Conservation (phyloP, 441 rosid species). For the Populus hybrid region DNA sequence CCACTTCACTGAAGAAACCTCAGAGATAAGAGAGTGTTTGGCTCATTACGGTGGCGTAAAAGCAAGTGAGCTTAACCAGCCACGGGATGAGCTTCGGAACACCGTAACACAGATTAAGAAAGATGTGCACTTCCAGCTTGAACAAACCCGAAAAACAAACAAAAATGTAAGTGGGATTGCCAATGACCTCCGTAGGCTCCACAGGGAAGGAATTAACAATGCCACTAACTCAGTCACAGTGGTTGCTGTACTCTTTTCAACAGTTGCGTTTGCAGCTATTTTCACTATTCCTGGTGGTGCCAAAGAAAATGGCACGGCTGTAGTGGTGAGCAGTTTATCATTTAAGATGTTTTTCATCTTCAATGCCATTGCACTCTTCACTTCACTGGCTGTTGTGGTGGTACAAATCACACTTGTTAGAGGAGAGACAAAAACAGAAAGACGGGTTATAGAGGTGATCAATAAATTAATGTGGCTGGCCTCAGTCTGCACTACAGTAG, state of each 20-base stretch:
- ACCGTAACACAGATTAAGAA: constrained; percentile 76
- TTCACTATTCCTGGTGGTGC: constrained; percentile 90
- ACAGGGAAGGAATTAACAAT: constrained; percentile 80
- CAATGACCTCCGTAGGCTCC: constrained; percentile 70
- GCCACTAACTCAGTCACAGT: constrained; percentile 91
- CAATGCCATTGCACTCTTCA: constrained; percentile 76
- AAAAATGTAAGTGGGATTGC: constrained; percentile 77
- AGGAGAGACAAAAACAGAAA: constrained; percentile 75
- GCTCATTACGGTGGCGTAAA: constrained; percentile 61
- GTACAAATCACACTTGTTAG: constrained; percentile 89
- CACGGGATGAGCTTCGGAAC: constrained; percentile 70
- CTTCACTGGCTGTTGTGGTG: constrained; percentile 84
- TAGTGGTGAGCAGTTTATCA: constrained; percentile 36
- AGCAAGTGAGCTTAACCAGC: constrained; percentile 76
- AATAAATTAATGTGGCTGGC: constrained; percentile 96
- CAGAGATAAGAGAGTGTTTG: constrained; percentile 60
- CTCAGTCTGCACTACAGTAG: constrained; percentile 74
- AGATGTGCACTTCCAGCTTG: constrained; percentile 79
- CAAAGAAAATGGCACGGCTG: constrained; percentile 50
- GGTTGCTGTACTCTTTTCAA: constrained; percentile 87
- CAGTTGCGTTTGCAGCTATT: constrained; percentile 89
- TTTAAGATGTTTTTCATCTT: constrained; percentile 74
- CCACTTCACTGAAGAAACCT: constrained; percentile 62
- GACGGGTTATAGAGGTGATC: constrained; percentile 75
- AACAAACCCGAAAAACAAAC: constrained; percentile 81